Percentiles rank a stretch among this genome's conserved stretches.
Evolutionary conservation across 352 stramenopile genomes (phyloP).

Genomic region (Hyaloperonospora arabidopsidis): DNA sequence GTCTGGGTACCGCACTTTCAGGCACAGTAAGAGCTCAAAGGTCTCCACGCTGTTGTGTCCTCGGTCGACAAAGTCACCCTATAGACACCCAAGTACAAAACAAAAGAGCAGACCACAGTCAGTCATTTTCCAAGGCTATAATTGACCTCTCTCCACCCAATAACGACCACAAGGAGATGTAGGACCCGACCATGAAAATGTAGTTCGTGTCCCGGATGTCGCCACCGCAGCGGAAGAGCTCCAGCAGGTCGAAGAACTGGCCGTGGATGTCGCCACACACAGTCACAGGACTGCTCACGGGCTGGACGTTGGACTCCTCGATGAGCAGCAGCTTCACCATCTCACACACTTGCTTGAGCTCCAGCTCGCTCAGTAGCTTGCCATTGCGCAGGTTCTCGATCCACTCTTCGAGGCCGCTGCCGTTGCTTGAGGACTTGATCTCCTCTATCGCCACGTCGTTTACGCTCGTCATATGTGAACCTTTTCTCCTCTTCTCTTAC

Average conservation of each 20-base stretch:
- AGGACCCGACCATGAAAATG: conserved; percentile 77
- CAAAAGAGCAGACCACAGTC: no score
- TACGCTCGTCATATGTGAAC: conserved; percentile 40
- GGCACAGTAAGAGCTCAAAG: conserved; percentile 81
- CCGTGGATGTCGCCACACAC: conserved; percentile 87
- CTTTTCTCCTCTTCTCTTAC: no score
- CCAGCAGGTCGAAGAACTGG: conserved; percentile 85
- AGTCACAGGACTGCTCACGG: conserved; percentile 84
- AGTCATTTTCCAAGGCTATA: no score
- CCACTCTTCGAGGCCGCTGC: conserved; percentile 75
- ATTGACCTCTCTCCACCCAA: neutral
- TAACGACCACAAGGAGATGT: neutral
- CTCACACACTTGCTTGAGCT: conserved; percentile 86
- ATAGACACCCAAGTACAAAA: conserved; percentile 8
- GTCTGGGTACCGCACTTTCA: conserved; percentile 82
- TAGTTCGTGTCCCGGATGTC: conserved; percentile 85
- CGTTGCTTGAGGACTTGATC: conserved; percentile 39
- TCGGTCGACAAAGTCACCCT: conserved; percentile 88
- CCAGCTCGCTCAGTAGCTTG: conserved; percentile 78
- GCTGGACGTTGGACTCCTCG: conserved; percentile 88
- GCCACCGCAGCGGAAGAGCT: conserved; percentile 83
- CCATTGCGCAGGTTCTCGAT: conserved; percentile 72
- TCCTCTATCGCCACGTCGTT: conserved; percentile 54
- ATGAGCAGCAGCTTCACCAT: conserved; percentile 89
- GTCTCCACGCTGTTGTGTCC: conserved; percentile 88